Percentiles rank a stretch among this genome's conserved stretches.
Evolutionary conservation across 768 basidiomycete genomes (phyloP).

Genomic region (Nevesoporus exiguus): DNA sequence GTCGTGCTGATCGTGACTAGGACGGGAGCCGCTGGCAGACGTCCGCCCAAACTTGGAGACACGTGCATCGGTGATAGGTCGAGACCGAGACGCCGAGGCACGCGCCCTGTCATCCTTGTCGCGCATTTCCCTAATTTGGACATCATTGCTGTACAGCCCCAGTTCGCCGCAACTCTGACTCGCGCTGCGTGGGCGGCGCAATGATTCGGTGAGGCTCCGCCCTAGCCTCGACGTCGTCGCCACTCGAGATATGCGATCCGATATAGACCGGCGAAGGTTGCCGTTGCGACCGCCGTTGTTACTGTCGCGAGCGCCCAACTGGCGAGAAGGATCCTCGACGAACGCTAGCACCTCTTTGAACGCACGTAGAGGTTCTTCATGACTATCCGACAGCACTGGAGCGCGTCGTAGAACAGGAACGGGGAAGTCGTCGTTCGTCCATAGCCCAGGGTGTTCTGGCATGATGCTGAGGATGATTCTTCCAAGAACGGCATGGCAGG

Average conservation of each 20-base stretch:
- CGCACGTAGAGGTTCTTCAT: conserved; percentile 21
- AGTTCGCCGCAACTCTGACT: background rate
- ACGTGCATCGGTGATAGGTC: background rate
- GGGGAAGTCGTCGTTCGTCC: conserved; percentile 3
- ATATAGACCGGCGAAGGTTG: conserved; percentile 33
- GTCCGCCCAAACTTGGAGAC: background rate
- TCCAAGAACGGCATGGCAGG: background rate
- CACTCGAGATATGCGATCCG: conserved; percentile 35
- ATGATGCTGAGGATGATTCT: conserved; percentile 6
- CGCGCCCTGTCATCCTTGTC: background rate
- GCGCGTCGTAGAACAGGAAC: conserved; percentile 37
- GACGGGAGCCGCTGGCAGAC: too few species aligned
- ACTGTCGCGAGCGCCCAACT: background rate
- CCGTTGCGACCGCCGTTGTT: background rate
- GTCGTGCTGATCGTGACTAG: too few species aligned
- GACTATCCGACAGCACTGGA: conserved; percentile 33
- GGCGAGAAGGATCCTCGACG: background rate
- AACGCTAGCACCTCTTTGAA: conserved; percentile 4
- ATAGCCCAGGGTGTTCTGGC: conserved; percentile 1
- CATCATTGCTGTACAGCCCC: background rate
- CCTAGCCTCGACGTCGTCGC: conserved; percentile 28
- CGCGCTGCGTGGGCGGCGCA: conserved; percentile 13
- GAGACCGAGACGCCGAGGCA: background rate
- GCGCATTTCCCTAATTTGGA: conserved; percentile 27
- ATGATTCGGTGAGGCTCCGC: conserved; percentile 28